Base-by-base conservation (phyloP, 2,329 filamentous ascomycete species). In the Colletotrichum endophyticum region DNA sequence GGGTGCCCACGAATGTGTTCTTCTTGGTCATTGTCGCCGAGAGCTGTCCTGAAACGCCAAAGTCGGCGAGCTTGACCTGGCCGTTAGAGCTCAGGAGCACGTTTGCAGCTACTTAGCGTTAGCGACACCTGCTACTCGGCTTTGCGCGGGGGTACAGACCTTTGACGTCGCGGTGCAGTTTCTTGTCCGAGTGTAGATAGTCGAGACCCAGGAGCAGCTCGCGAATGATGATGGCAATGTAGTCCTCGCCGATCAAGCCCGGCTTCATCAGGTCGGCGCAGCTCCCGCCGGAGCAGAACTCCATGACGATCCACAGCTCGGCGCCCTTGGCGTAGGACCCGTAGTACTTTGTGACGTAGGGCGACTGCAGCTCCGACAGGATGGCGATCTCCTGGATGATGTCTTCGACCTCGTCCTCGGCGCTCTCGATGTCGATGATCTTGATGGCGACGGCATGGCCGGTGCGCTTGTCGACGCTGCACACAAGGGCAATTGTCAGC, bases 1-100 rank as follows among this genome's bases (percentile, higher is more conserved):
- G 96, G 0, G 96, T 99, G 39, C 97, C 97, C 36, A 99, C 96
- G 84, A 99, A 99, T 0, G 96, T 99, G 84, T 99, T 99, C 88
- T 99, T 99, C 90, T 99, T 99, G 78, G 96, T 98, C 96, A 99
- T 99, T 66, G 96, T 99, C 8, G 96, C 96, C 12, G 96, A 98
- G 27, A 99, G 90, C 86, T 99, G 97, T 32, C 96, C 96, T 2
- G 96, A 98, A 8, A 99, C 97, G 75, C 96, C 96, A 86, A 99
- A 99, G 84, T 99, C 96, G 16, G 96, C 96, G 73, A 99, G 89
- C 85, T 99, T 99, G 80, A 99, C 96, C 86, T 99, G 97, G 4
- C 97, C 97, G 83, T 94, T 98, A 66, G 95, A 92, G 77, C 94
- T 94, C 8, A 99, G 91, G 39, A 99, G 89, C 34, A 99, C 93